These are phyloP conservation scores for Senna siamea DNA, from an alignment of 306 rosid genomes.

Conservation along the genomic window DNA sequence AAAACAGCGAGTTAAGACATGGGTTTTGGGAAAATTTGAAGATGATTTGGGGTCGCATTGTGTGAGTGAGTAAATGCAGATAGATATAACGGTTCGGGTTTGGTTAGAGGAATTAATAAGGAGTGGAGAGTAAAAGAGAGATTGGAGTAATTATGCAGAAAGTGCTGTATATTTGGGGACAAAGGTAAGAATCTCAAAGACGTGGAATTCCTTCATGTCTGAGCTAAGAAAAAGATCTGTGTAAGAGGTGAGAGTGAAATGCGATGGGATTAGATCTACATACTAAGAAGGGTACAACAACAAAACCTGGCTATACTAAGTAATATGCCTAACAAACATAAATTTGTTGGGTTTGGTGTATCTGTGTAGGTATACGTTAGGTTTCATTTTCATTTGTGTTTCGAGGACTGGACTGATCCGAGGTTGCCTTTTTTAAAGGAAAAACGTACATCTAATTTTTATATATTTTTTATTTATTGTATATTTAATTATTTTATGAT, in stretches of 20 bases:
- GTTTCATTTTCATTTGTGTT: neutral
- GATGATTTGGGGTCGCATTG: conserved; percentile 44
- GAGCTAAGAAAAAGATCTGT: conserved; percentile 38
- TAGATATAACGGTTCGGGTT: neutral
- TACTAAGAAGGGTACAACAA: conserved; percentile 29
- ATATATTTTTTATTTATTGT: no score
- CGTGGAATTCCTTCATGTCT: conserved; percentile 33
- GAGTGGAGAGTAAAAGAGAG: conserved; percentile 5
- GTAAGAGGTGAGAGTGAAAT: neutral
- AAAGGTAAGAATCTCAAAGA: conserved; percentile 44
- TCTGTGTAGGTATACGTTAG: neutral
- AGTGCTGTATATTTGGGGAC: conserved; percentile 35
- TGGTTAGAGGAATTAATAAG: conserved; percentile 14
- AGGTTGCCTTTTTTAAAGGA: no score
- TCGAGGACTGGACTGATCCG: no score
- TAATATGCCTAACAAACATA: conserved; percentile 12
- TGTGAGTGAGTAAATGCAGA: neutral
- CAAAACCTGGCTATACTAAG: conserved; percentile 23
- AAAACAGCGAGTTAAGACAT: conserved; percentile 28
- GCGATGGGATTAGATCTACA: conserved; percentile 29
- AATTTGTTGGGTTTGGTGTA: conserved; percentile 19
- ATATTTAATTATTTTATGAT: no score
- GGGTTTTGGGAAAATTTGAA: no score
- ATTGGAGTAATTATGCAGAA: conserved; percentile 34
- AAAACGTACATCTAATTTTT: no score